A percentile compares a stretch with the other conserved stretches of the same genome.
Conservation (phyloP, 2,329 filamentous ascomycete genomes). For the Exophiala mesophila region DNA sequence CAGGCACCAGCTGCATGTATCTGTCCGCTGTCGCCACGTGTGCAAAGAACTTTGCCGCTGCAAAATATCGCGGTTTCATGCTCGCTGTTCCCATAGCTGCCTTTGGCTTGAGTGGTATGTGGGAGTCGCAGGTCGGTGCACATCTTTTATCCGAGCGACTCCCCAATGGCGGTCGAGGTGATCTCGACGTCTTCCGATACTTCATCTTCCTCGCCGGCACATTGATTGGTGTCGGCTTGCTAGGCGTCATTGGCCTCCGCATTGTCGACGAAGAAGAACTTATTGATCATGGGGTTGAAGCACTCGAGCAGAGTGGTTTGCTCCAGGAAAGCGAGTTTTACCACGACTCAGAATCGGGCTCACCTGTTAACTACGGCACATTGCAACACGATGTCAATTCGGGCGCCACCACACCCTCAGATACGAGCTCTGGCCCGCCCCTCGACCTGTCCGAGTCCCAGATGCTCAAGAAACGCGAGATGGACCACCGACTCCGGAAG, state of each 20-base stretch:
- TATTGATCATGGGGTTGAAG: conserved; percentile 84
- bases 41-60: conserved; percentile 94
- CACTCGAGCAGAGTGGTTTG: conserved; percentile 82
- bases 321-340: conserved; percentile 73
- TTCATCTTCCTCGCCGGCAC: conserved; percentile 78
- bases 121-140: conserved; percentile 84
- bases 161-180: conserved; percentile 57
- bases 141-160: conserved; percentile 66
- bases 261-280: conserved; percentile 81
- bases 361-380: conserved; percentile 54
- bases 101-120: conserved; percentile 92
- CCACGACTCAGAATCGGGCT: conserved; percentile 43
- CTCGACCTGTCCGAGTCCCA: conserved; percentile 38
- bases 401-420: conserved; percentile 37
- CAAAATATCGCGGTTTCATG: conserved; percentile 80
- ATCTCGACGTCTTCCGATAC: conserved; percentile 73
- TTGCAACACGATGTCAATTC: conserved; percentile 28
- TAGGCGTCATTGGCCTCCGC: conserved; percentile 69
- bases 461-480: conserved; percentile 39
- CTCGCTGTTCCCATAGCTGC: conserved; percentile 86
- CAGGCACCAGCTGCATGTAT: conserved; percentile 84
- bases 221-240: conserved; percentile 64
- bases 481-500: conserved; percentile 53
- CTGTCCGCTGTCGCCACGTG: conserved; percentile 87
- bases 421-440: conserved; percentile 40